Base-by-base conservation (phyloP, 345 rosid species). In the Erucastrum elatum region DNA sequence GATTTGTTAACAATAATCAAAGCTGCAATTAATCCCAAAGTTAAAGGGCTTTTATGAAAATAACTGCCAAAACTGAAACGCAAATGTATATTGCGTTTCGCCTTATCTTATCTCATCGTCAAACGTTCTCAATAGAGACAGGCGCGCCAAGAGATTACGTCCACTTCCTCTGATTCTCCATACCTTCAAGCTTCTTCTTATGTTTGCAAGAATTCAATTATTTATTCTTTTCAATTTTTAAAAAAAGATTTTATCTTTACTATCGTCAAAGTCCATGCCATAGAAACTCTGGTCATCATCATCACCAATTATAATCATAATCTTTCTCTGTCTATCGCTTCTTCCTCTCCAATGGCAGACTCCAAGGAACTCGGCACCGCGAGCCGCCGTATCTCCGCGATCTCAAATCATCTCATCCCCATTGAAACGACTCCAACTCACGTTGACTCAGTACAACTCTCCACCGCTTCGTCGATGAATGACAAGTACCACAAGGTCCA, bases 401-500 rank as follows among this genome's bases (percentile, higher is more conserved):
- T 91, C 58, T 79, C 87, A 29, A 87, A 80, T 78, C 98, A 94
- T 81, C 71, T 92, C 10, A 11, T 51, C 4, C 77, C 87, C 6
- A 16, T 58, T 2, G 70, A 41, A 17, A 1, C 53, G 2, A 41
- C 21, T n/a, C 73, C 87, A 17, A 44, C 21, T n/a, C 69, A 16
- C 10, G 35, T 27, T 35, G 69, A 55, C 17, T 82, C 86, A 29
- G 13, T 87, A 37, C 82, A 61, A 16, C 60, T 87, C 21, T 80
- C 71, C 60, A 72, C 8, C 33, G 81, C 90, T 58, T 83, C 90
- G 21, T 84, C 86, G 16, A 71, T 81, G 92, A 44, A 76, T 75
- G 94, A 94, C 74, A 85, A 78, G 75, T 91, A 89, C 75, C 96
- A 89, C 74, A 84, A 89, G 71, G 84, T 91, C 69, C 96, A 92